Evolutionary conservation across 2,329 filamentous ascomycete species (phyloP).

Genomic region (Botrytis fabae): DNA sequence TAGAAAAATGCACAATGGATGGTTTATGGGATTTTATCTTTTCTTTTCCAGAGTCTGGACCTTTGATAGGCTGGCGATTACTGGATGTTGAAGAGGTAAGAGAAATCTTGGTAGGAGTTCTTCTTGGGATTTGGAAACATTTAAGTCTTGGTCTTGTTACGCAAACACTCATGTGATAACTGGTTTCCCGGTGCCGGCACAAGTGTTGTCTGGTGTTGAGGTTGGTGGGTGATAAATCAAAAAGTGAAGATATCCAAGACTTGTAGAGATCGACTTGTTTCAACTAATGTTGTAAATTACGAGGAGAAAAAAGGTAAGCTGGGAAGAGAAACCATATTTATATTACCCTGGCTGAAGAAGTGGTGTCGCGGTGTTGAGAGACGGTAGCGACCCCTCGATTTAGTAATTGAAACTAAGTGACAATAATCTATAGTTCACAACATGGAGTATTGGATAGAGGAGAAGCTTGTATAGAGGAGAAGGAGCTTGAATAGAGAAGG

Average conservation of each 20-base stretch:
- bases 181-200: rapidly evolving
- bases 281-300: too few relatives aligned
- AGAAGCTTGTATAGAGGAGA: too few relatives aligned
- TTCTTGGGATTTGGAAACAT: rapidly evolving
- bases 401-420: too few relatives aligned
- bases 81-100: neutral
- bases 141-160: neutral
- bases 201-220: neutral
- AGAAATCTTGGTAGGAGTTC: rapidly evolving
- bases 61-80: neutral
- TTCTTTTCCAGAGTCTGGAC: neutral
- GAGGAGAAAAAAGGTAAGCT: too few relatives aligned
- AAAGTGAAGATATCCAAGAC: too few relatives aligned
- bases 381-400: too few relatives aligned
- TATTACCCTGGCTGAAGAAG: neutral
- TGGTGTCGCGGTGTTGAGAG: neutral
- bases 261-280: too few relatives aligned
- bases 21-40: neutral
- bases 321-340: too few relatives aligned
- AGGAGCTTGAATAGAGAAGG: too few relatives aligned
- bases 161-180: too few relatives aligned
- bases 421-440: too few relatives aligned
- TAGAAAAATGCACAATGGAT: rapidly evolving
- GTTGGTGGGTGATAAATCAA: neutral
- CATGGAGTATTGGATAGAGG: too few relatives aligned